These are phyloP conservation scores for Fusarium sp. DNA, from an alignment of 2,329 filamentous ascomycete genomes.

Conservation along the genomic window DNA sequence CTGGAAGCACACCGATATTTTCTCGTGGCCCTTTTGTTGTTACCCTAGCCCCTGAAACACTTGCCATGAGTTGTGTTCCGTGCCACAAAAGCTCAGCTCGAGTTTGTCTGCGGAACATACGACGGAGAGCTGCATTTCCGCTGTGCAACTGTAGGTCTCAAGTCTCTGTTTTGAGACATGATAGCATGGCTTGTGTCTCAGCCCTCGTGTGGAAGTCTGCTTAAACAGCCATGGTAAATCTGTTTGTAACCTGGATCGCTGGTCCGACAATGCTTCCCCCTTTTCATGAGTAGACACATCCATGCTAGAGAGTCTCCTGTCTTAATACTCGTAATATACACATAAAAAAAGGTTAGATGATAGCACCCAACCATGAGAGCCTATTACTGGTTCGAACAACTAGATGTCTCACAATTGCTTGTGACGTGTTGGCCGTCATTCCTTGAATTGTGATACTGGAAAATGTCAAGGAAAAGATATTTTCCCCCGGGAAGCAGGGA, in stretches of 20 bases:
- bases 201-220: not conserved
- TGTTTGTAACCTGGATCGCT: slow-evolving; percentile 2
- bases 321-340: not conserved
- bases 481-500: not conserved
- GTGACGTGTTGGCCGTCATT: slow-evolving; percentile 6
- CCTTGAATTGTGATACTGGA: not conserved
- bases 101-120: slow-evolving; percentile 5
- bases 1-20: not conserved
- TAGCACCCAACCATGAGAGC: slow-evolving; percentile 4
- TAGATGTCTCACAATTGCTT: slow-evolving; percentile 6
- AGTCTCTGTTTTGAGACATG: slow-evolving; percentile 2
- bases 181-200: slow-evolving; percentile 25
- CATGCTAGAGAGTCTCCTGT: not conserved
- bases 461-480: slow-evolving; percentile 10
- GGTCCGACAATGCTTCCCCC: not conserved
- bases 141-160: not conserved
- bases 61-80: slow-evolving; percentile 6
- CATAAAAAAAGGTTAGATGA: not conserved
- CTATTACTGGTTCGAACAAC: not conserved
- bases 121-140: not conserved
- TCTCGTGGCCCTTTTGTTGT: not conserved
- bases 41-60: not conserved
- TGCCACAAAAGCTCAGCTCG: slow-evolving; percentile 33
- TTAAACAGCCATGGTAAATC: not conserved
- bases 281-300: not conserved